Conservation (phyloP, 2,329 filamentous ascomycete species). For the Pestalotiopsis sp. region DNA sequence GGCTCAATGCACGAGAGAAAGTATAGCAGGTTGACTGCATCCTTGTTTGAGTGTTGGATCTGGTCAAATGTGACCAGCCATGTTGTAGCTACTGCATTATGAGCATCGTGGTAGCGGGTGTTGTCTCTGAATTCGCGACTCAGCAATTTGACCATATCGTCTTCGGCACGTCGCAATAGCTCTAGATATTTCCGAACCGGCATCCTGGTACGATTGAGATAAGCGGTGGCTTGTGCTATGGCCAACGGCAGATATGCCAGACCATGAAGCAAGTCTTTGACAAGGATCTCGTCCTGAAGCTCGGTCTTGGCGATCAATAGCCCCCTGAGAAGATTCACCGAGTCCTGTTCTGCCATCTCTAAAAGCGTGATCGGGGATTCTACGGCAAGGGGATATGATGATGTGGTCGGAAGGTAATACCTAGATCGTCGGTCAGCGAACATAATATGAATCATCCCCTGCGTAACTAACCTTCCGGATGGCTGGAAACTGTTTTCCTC, state of each 20-base stretch:
- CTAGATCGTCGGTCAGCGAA: too few relatives aligned
- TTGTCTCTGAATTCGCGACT: slow-evolving; percentile 35
- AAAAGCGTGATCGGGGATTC: too few relatives aligned
- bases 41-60: slow-evolving; percentile 26
- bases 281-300: slow-evolving; percentile 14
- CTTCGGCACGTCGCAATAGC: slow-evolving; percentile 29
- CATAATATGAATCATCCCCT: too few relatives aligned
- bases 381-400: too few relatives aligned
- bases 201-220: slow-evolving; percentile 31
- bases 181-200: slow-evolving; percentile 32
- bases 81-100: slow-evolving; percentile 37
- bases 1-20: slow-evolving; percentile 41
- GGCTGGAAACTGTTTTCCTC: too few relatives aligned
- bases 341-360: slow-evolving; percentile 16
- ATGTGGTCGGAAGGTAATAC: too few relatives aligned
- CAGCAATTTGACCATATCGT: slow-evolving; percentile 31
- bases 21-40: slow-evolving; percentile 36
- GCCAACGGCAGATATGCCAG: slow-evolving; percentile 40
- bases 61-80: slow-evolving; percentile 41
- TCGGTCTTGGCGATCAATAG: slow-evolving; percentile 22
- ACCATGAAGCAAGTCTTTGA: slow-evolving; percentile 27
- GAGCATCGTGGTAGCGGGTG: slow-evolving; percentile 28
- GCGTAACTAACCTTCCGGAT: too few relatives aligned
- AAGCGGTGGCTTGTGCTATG: slow-evolving; percentile 38
- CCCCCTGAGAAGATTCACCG: slow-evolving; percentile 25